Percentiles rank a stretch among this genome's conserved stretches.
These are phyloP conservation scores for Musa troglodytarum DNA, from an alignment of 176 grass and related monocot genomes.

Conservation along the genomic window DNA sequence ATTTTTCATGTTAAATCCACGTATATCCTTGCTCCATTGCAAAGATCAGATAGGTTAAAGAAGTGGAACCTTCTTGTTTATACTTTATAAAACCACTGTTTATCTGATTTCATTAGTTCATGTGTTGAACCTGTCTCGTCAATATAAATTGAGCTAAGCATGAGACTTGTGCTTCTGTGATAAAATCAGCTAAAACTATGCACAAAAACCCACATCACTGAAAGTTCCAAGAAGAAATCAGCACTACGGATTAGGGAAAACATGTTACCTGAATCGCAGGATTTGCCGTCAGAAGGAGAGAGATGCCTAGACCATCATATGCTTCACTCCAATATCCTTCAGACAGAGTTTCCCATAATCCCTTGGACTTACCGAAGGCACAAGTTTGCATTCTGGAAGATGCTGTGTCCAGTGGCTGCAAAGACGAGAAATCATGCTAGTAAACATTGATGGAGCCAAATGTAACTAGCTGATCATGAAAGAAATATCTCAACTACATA, in stretches of 20 bases:
- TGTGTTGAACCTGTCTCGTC: no score
- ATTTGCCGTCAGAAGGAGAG: constrained; percentile 85
- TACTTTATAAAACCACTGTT: no score
- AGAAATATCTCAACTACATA: not conserved
- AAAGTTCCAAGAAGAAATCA: no score
- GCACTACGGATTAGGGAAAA: not conserved
- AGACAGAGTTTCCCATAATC: constrained; percentile 64
- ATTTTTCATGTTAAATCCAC: not conserved
- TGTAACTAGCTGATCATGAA: not conserved
- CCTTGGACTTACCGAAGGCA: constrained; percentile 90
- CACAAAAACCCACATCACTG: no score
- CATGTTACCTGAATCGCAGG: constrained; percentile 91
- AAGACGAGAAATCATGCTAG: not conserved
- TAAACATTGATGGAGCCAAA: not conserved
- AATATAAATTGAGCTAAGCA: no score
- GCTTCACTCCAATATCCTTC: constrained; percentile 74
- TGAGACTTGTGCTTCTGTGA: no score
- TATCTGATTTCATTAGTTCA: no score
- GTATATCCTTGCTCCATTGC: not conserved
- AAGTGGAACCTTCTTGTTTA: no score
- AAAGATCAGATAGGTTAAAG: no score
- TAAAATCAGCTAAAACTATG: no score
- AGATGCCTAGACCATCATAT: constrained; percentile 89
- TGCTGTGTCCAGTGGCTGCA: constrained; percentile 85
- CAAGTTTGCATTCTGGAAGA: constrained; percentile 98